Conservation (phyloP, 148 eudicot species). For the Beta vulgaris region DNA sequence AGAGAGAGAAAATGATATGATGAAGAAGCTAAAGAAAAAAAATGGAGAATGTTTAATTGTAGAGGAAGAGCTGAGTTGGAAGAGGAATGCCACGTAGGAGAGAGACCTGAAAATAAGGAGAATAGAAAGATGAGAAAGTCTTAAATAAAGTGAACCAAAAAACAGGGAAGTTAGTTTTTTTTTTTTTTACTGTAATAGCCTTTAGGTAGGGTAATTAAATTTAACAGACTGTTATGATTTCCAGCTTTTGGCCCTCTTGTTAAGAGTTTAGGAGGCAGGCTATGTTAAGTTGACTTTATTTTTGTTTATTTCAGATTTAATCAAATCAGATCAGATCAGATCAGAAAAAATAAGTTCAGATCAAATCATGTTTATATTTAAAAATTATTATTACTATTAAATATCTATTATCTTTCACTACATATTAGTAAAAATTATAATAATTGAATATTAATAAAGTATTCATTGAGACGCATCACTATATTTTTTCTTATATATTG, state of each 20-base stretch:
- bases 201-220: background rate
- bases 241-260: background rate
- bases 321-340: too few species aligned
- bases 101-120: slow-evolving; percentile 11
- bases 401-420: too few species aligned
- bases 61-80: slow-evolving; percentile 14
- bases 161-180: background rate
- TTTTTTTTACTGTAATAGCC: background rate
- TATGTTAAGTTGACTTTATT: too few species aligned
- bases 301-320: too few species aligned
- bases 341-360: too few species aligned
- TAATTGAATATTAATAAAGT: too few species aligned
- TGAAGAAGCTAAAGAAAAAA: slow-evolving; percentile 1
- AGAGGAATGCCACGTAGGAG: slow-evolving; percentile 20
- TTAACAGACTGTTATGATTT: background rate
- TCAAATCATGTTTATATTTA: too few species aligned
- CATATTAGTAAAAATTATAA: too few species aligned
- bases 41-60: too few species aligned
- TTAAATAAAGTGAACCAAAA: background rate
- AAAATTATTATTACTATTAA: too few species aligned
- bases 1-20: background rate
- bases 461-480: too few species aligned
- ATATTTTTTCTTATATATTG: too few species aligned
- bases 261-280: background rate
- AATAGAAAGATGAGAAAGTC: background rate